These are phyloP conservation scores for Komagataella pseudopastoris DNA, from an alignment of 805 yeast genomes.

Conservation along the genomic window DNA sequence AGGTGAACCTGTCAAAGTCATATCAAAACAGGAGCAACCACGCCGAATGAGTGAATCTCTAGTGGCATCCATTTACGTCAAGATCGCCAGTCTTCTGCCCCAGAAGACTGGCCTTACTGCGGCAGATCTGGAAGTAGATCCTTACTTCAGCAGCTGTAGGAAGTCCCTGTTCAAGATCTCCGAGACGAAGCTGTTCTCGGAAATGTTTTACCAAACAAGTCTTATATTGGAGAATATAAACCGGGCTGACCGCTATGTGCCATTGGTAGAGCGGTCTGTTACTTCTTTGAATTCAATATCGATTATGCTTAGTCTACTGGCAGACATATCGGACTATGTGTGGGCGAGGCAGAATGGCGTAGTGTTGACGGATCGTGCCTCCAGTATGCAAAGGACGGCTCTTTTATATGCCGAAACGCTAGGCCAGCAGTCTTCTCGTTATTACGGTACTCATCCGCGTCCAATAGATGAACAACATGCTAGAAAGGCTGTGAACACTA, in stretches of 20 bases:
- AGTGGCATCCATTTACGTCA: slow-evolving; percentile 20
- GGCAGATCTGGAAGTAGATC: slow-evolving; percentile 23
- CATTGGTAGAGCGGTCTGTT: slow-evolving; percentile 13
- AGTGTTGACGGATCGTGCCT: not conserved
- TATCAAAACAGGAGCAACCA: not conserved
- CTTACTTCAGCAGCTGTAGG: slow-evolving; percentile 18
- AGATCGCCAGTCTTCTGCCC: slow-evolving; percentile 22
- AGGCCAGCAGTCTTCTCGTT: slow-evolving; percentile 8
- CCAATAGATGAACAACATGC: slow-evolving; percentile 14
- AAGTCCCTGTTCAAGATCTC: slow-evolving; percentile 19
- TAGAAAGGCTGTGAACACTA: slow-evolving; percentile 3
- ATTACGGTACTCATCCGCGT: slow-evolving; percentile 20
- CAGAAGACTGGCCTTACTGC: slow-evolving; percentile 19
- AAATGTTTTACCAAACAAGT: slow-evolving; percentile 15
- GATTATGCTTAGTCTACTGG: slow-evolving; percentile 22
- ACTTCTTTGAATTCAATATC: slow-evolving; percentile 20
- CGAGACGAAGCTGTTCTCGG: slow-evolving; percentile 13
- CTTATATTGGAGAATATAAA: slow-evolving; percentile 15
- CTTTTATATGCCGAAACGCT: not conserved
- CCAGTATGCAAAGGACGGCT: not conserved
- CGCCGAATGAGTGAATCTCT: slow-evolving; percentile 8
- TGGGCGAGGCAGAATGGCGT: slow-evolving; percentile 16
- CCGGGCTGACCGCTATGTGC: slow-evolving; percentile 11
- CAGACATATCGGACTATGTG: slow-evolving; percentile 23
- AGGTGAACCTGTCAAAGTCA: not conserved